A percentile compares a stretch with the other conserved stretches of the same genome.
Evolutionary conservation across 163 green algal species (phyloP).

Genomic region (Trebouxiophyceae sp.): DNA sequence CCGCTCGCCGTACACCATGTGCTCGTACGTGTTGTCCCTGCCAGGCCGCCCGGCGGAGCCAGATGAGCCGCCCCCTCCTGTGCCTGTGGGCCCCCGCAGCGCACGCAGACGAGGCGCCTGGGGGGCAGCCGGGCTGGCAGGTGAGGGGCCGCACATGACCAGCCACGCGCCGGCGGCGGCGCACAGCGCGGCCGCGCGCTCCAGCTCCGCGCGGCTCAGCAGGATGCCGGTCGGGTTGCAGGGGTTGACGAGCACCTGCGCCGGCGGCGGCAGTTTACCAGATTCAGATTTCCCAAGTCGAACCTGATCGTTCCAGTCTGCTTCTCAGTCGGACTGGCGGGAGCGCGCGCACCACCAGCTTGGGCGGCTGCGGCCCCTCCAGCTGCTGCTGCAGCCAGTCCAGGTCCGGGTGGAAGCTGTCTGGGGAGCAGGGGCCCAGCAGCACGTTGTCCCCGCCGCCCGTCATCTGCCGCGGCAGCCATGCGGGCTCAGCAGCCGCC

Average conservation of each 20-base stretch:
- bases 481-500: neutral
- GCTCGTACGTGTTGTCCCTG: slow-evolving; percentile 73
- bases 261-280: no score
- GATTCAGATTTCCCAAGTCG: no score
- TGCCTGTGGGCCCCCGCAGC: no score
- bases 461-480: slow-evolving; percentile 6
- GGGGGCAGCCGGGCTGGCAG: no score
- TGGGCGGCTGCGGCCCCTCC: slow-evolving; percentile 32
- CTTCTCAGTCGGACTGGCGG: no score
- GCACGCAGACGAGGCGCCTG: no score
- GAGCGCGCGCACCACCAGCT: slow-evolving; percentile 45
- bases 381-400: slow-evolving; percentile 66
- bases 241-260: slow-evolving; percentile 72
- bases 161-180: slow-evolving; percentile 47
- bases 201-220: slow-evolving; percentile 51
- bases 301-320: no score
- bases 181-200: slow-evolving; percentile 43
- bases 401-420: slow-evolving; percentile 66
- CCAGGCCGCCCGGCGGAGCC: no score
- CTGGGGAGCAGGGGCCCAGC: slow-evolving; percentile 37
- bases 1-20: slow-evolving; percentile 64
- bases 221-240: slow-evolving; percentile 85
- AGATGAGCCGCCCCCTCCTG: no score
- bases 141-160: slow-evolving; percentile 27
- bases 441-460: slow-evolving; percentile 28